These are phyloP conservation scores for Medicago ruthenica DNA, from an alignment of 306 rosid species.

Conservation along the genomic window DNA sequence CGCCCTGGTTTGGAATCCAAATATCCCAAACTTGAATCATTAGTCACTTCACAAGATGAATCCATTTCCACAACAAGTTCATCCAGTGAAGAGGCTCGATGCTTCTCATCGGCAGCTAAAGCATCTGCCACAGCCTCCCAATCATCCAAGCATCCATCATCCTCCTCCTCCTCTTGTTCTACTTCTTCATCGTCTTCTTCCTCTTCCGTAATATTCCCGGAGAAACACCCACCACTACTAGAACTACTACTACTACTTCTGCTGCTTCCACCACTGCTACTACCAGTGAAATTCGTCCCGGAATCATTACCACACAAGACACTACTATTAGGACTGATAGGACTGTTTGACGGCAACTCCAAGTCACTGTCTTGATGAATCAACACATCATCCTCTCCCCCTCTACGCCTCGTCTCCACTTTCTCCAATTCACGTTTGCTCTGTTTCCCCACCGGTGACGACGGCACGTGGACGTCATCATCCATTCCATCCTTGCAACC, in stretches of 20 bases:
- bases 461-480: constrained; percentile 40
- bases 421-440: constrained; percentile 53
- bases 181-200: constrained; percentile 58
- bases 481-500: constrained; percentile 64
- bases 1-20: constrained; percentile 47
- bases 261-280: constrained; percentile 60
- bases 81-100: constrained; percentile 36
- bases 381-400: constrained; percentile 55
- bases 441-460: constrained; percentile 40
- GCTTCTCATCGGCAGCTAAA: constrained; percentile 82
- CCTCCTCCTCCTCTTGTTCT: constrained; percentile 50
- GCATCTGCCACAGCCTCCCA: constrained; percentile 99
- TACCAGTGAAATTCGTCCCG: constrained; percentile 76
- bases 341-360: constrained; percentile 70
- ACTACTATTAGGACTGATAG: constrained; percentile 53
- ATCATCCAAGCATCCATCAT: constrained; percentile 93
- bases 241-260: constrained; percentile 60
- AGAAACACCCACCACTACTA: constrained; percentile 83
- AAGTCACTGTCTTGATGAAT: constrained; percentile 66
- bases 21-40: constrained; percentile 43
- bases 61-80: constrained; percentile 46
- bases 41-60: constrained; percentile 44
- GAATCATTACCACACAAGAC: constrained; percentile 66
- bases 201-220: constrained; percentile 82
- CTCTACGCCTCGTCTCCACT: constrained; percentile 56